Conservation (phyloP, 2,329 filamentous ascomycete species). For the Pyrenochaeta sp. region DNA sequence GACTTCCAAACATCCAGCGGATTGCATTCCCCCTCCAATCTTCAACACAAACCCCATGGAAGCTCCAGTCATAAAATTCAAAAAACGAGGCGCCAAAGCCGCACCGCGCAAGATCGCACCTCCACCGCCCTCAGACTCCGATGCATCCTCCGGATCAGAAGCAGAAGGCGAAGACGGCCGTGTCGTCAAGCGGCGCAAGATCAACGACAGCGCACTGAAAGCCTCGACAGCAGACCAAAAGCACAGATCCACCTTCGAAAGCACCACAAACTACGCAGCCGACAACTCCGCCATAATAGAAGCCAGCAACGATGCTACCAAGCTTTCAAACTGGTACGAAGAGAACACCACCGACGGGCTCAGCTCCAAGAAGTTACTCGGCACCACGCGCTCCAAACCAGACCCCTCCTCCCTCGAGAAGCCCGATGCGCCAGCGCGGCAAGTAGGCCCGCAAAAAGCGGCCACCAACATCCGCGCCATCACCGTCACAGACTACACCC, state of each 20-base stretch:
- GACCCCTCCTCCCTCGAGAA: constrained; percentile 77
- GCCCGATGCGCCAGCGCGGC: constrained; percentile 71
- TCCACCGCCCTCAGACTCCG: constrained; percentile 64
- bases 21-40: too few species aligned
- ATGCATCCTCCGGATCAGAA: constrained; percentile 75
- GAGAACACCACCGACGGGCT: constrained; percentile 65
- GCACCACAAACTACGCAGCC: constrained; percentile 64
- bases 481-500: constrained; percentile 87
- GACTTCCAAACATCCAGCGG: background rate
- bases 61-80: constrained; percentile 74
- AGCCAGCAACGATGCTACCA: constrained; percentile 85
- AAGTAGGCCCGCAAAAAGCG: constrained; percentile 86
- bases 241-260: constrained; percentile 45
- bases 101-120: constrained; percentile 84
- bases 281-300: constrained; percentile 69
- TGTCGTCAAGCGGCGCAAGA: constrained; percentile 80
- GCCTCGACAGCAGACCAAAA: constrained; percentile 67
- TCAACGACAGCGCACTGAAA: constrained; percentile 69
- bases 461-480: constrained; percentile 89
- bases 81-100: constrained; percentile 80
- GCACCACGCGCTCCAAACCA: constrained; percentile 58
- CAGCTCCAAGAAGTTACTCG: constrained; percentile 64
- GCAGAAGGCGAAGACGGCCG: constrained; percentile 72
- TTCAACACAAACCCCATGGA: constrained; percentile 42
- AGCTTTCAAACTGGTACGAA: constrained; percentile 88